Base-by-base conservation (phyloP, 257 asterid species). In the Rehmannia glutinosa region DNA sequence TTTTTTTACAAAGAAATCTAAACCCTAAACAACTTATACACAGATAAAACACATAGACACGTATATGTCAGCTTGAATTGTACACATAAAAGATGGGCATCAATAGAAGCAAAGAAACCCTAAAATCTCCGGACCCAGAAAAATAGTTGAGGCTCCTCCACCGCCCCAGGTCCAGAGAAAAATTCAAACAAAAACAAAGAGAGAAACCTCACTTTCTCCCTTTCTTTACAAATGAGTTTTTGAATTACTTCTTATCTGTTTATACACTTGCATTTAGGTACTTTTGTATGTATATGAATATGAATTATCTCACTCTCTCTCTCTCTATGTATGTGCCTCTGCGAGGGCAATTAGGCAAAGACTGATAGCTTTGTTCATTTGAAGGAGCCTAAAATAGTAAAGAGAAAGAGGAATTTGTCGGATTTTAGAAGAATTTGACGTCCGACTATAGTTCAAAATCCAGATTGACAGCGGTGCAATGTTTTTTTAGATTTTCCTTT, bases 111-210 rank as follows among this genome's bases (percentile, higher is more conserved):
- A 57, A 47, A 52, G 54, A 73, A 77, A 67, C 79, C 87, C 82
- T 72, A 76, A 81, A 83, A 68, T 77, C 95, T 75, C 76, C 78
- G 75, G 76, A 81, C 78, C 84, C 72, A 70, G 74, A 68, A 47
- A 39, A 20, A 47, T 75, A 66, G 28, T 73, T 49, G 79, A 79
- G 79, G 80, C 50, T 70, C 65, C 54, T 50, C 57, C 23, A 61
- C 75, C 73, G 74, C 78, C 80, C 77, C 59, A 67, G 70, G 79
- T 70, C 70, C 80, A 33, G 79, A 72, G 57, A 61, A 39, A 62
- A 62, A 60, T 55, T 63, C 50, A 33, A 82, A 53, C 63, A 33
- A 4, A 65, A 47, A 12, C 28, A 12, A 42, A 21, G 72, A 69
- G 52, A 74, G 6, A 56, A 56, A 25, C 56, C 55, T 35, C 73